Percentiles rank a stretch among this genome's conserved stretches.
Evolutionary conservation across 2,329 filamentous ascomycete genomes (phyloP).

Genomic region (Claviceps capensis): DNA sequence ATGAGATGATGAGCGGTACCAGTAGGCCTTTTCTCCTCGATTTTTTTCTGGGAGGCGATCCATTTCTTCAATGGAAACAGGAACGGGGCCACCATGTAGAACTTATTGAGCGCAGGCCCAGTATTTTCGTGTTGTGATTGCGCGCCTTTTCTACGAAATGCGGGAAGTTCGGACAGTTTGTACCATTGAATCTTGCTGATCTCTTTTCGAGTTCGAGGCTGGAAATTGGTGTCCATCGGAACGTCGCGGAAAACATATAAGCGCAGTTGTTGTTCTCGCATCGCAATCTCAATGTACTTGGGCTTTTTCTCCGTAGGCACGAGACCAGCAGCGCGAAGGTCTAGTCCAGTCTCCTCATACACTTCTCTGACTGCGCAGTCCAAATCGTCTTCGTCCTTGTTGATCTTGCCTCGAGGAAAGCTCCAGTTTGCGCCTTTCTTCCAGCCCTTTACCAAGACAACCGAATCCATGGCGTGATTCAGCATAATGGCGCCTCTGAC

Average conservation of each 20-base stretch:
- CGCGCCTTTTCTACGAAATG: constrained; percentile 55
- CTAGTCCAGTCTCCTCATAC: constrained; percentile 89
- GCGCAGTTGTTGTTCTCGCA: constrained; percentile 85
- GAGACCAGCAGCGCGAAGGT: constrained; percentile 62
- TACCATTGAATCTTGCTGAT: constrained; percentile 98
- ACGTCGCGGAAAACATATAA: constrained; percentile 87
- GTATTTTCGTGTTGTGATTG: constrained; percentile 43
- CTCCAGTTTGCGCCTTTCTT: constrained; percentile 96
- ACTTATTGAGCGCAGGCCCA: constrained; percentile 61
- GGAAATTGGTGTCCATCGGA: constrained; percentile 74
- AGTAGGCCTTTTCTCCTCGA: constrained; percentile 39
- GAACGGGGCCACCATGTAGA: constrained; percentile 97
- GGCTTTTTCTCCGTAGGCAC: constrained; percentile 58
- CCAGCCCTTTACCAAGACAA: constrained; percentile 91
- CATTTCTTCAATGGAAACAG: constrained; percentile 75
- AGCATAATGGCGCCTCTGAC: constrained; percentile 89
- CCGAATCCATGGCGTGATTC: constrained; percentile 86
- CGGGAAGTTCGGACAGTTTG: constrained; percentile 74
- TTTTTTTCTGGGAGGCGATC: constrained; percentile 73
- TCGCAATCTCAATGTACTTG: constrained; percentile 77
- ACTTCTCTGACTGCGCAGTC: constrained; percentile 91
- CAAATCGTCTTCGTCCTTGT: constrained; percentile 88
- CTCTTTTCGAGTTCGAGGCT: constrained; percentile 85
- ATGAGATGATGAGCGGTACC: constrained; percentile 26
- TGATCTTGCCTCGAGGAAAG: constrained; percentile 94